Percentiles rank a stretch among this genome's conserved stretches.
Evolutionary conservation across 306 rosid species (phyloP).

Genomic region (Delonix regia): DNA sequence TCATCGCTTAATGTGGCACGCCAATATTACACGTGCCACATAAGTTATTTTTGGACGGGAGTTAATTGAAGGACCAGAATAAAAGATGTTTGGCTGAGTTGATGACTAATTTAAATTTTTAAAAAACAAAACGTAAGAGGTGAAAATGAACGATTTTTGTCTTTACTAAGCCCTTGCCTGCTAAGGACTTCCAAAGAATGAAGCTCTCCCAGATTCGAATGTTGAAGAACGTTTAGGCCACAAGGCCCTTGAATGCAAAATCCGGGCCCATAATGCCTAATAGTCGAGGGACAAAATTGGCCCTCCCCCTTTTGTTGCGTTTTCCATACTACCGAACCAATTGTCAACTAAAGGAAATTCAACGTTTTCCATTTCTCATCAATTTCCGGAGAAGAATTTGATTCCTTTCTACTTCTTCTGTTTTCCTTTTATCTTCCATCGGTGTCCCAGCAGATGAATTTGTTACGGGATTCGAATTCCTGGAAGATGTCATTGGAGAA

Average conservation of each 20-base stretch:
- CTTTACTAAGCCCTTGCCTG: too few species aligned
- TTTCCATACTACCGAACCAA: neutral
- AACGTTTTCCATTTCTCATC: neutral
- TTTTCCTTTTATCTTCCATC: neutral
- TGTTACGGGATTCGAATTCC: neutral
- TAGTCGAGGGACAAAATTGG: neutral
- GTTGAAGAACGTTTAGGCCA: neutral
- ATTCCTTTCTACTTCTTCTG: neutral
- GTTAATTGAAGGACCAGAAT: too few species aligned
- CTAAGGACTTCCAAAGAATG: neutral
- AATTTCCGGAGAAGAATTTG: neutral
- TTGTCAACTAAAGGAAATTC: neutral
- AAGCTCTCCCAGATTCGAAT: neutral
- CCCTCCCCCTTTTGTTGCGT: neutral
- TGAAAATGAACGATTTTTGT: too few species aligned
- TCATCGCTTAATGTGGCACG: too few species aligned
- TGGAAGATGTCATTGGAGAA: neutral
- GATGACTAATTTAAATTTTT: too few species aligned
- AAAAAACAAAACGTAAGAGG: too few species aligned
- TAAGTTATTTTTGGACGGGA: too few species aligned
- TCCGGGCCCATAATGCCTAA: neutral
- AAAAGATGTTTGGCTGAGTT: too few species aligned
- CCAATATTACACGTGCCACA: too few species aligned
- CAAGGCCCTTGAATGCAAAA: neutral
- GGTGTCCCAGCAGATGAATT: neutral